Evolutionary conservation across 2,329 filamentous ascomycete species (phyloP).

Genomic region (Penicillium sp.): DNA sequence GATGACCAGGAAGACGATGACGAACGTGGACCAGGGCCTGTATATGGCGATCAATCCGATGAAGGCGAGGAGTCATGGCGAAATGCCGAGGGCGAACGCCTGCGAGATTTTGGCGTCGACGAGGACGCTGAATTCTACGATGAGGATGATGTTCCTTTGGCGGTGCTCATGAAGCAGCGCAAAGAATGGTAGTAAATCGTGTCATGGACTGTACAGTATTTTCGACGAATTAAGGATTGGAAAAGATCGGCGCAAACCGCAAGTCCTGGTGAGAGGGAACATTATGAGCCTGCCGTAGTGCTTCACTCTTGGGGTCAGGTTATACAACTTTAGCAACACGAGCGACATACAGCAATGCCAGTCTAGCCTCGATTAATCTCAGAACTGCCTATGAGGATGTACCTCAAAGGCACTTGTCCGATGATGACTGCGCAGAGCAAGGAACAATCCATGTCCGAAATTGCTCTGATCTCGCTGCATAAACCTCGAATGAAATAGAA

Average conservation of each 20-base stretch:
- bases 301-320: no score
- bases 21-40: slow-evolving; percentile 21
- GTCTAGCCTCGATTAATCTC: no score
- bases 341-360: no score
- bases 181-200: not conserved
- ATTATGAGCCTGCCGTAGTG: no score
- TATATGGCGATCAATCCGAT: slow-evolving; percentile 28
- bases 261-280: no score
- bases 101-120: slow-evolving; percentile 66
- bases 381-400: no score
- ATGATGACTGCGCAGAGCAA: no score
- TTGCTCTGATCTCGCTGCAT: no score
- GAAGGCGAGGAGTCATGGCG: slow-evolving; percentile 64
- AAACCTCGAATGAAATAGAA: no score
- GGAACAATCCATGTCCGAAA: no score
- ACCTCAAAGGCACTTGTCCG: no score
- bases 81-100: slow-evolving; percentile 63
- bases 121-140: slow-evolving; percentile 67
- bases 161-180: slow-evolving; percentile 52
- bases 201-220: not conserved
- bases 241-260: not conserved
- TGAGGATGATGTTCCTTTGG: slow-evolving; percentile 62
- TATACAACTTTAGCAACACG: no score
- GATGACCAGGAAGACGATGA: slow-evolving; percentile 18
- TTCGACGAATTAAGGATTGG: not conserved